Evolutionary conservation across 768 basidiomycete genomes (phyloP).

Genomic region (Boletus fagicola): DNA sequence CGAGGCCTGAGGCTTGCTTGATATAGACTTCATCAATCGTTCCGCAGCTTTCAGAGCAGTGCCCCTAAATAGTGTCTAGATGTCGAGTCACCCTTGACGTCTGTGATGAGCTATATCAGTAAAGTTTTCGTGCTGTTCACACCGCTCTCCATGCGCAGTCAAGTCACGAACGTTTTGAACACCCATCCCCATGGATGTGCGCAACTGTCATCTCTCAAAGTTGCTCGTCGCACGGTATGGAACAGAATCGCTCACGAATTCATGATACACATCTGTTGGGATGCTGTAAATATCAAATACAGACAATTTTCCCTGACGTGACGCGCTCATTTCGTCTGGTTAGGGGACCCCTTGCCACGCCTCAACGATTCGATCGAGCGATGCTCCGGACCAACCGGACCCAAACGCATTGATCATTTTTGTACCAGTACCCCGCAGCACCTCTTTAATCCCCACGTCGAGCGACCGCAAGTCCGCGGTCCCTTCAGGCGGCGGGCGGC

Average conservation of each 20-base stretch:
- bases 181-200: background rate
- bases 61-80: background rate
- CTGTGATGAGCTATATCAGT: background rate
- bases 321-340: background rate
- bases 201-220: background rate
- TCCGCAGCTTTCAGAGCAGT: background rate
- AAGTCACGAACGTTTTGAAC: background rate
- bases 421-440: conserved; percentile 80
- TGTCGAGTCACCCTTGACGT: background rate
- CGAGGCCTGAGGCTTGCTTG: background rate
- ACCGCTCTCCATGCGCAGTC: background rate
- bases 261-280: background rate
- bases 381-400: conserved; percentile 70
- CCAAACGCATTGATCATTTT: conserved; percentile 72
- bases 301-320: background rate
- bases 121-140: background rate
- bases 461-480: conserved; percentile 38
- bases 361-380: conserved; percentile 62
- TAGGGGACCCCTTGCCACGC: conserved; percentile 45
- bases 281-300: background rate
- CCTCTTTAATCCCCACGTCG: conserved; percentile 72
- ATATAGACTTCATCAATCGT: background rate
- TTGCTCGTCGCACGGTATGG: background rate
- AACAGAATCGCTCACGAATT: background rate
- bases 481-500: conserved; percentile 50